A percentile compares a stretch with the other conserved stretches of the same genome.
Conservation (phyloP, 2,329 filamentous ascomycete genomes). For the Pestalotiopsis sp. region DNA sequence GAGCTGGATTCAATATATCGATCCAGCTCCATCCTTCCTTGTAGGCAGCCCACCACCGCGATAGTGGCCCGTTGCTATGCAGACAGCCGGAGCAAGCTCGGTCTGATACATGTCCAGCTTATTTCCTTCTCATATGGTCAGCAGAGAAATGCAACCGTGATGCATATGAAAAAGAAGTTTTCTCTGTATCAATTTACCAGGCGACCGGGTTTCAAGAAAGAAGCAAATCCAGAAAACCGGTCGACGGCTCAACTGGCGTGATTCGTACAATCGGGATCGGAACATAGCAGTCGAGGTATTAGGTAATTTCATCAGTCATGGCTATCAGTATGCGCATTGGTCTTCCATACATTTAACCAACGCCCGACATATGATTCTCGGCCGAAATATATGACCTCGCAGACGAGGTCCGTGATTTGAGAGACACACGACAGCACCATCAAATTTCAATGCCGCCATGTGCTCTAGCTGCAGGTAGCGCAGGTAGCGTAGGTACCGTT, state of each 20-base stretch:
- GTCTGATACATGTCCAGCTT: neutral
- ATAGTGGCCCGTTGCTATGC: neutral
- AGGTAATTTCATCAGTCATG: no score
- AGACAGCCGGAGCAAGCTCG: neutral
- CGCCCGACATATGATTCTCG: no score
- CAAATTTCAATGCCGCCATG: neutral
- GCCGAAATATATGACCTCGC: no score
- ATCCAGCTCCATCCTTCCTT: neutral
- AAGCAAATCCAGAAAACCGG: neutral
- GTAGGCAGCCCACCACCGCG: neutral
- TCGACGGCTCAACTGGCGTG: neutral
- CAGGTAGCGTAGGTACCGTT: neutral
- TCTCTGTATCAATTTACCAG: neutral
- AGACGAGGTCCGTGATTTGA: neutral
- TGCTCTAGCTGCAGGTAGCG: neutral
- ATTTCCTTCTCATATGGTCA: neutral
- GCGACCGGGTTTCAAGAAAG: neutral
- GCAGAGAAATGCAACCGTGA: neutral
- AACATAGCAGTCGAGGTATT: no score
- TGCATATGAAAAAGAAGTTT: neutral
- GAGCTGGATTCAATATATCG: neutral
- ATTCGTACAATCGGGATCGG: no score
- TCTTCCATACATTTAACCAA: no score
- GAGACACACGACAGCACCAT: neutral
- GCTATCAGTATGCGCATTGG: no score